phyloP scores from a whole-genome alignment of 139 green algal species.

The Chlorella sorokiniana region DNA sequence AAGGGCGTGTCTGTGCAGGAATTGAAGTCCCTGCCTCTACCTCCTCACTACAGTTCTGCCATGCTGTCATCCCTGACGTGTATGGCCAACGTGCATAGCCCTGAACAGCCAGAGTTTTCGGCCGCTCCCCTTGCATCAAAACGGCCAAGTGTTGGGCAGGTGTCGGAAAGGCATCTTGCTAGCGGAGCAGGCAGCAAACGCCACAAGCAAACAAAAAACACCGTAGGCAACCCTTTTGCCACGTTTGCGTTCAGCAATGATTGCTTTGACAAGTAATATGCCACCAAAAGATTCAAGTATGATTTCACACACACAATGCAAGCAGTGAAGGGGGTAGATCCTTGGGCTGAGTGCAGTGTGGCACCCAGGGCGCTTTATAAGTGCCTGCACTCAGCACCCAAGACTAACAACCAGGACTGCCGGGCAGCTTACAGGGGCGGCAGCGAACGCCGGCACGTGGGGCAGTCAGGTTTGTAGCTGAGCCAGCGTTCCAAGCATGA shows the following conservation, averaged over 20 bases:
- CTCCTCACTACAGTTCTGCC: too few relatives aligned
- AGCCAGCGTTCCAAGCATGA: slow-evolving; percentile 86
- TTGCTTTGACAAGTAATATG: background rate
- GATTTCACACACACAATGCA: too few relatives aligned
- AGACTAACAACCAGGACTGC: too few relatives aligned
- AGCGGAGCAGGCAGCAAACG: slow-evolving; percentile 8
- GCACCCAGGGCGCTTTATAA: too few relatives aligned
- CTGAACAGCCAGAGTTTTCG: too few relatives aligned
- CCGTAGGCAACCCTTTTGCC: slow-evolving; percentile 1
- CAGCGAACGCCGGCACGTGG: slow-evolving; percentile 77
- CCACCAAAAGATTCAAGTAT: background rate
- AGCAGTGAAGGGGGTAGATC: background rate
- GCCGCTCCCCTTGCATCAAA: background rate
- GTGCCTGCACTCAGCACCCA: background rate
- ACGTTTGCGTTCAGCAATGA: background rate
- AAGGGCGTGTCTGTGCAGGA: background rate
- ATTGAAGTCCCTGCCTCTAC: background rate
- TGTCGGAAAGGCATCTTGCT: too few relatives aligned
- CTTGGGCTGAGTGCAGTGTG: background rate
- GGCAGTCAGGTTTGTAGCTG: slow-evolving; percentile 89
- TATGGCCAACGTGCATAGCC: too few relatives aligned
- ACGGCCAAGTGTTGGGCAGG: slow-evolving; percentile 8
- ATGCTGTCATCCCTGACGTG: too few relatives aligned
- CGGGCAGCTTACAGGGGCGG: slow-evolving; percentile 60
- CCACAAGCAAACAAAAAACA: background rate